Base-by-base conservation (phyloP, 768 basidiomycete species). In the Paxillus involutus region DNA sequence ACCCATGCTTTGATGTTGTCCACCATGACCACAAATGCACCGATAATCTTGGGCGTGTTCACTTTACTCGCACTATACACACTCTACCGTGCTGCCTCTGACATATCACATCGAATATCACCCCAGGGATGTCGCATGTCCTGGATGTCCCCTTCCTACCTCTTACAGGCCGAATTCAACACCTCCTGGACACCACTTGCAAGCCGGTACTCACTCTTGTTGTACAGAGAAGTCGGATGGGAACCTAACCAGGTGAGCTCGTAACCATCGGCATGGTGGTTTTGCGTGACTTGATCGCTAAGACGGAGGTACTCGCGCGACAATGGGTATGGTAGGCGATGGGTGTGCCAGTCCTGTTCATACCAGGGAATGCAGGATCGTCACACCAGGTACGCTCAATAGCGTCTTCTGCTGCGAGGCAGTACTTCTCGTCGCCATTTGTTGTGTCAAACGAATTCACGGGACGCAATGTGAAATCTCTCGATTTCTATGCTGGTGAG, bases 301-400 rank as follows among this genome's bases (percentile, higher is more conserved):
- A 33, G 19, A 59, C 13, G 40, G 35, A 16, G n/a, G 32, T 26
- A 26, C 26, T 26, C 6, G n/a, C n/a, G 52, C 52, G 47, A 60
- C 60, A 3, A 45, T 30, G 50, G 39, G 36, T 40, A 47, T 35
- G 43, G 36, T 53, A 70, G 69, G 52, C 64, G 29, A 56, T 74
- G 49, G 91, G 93, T 37, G 65, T 81, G 16, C 97, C 97, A n/a
- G 92, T 96, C 29, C 77, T 99, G 29, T 99, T 98, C 74, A 88
- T 98, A 41, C 97, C 97, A 2, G 97, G 97, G 8, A 98, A 98
- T 68, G 96, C 96, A 21, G 97, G 97, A 6, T 95, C 92, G 2
- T 94, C 89, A 33, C 86, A 84, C 59, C 97, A 98, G 77, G 89
- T 91, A 44, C 85, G 97, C 58, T 95, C 93, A 12, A 94, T 98